Base-by-base conservation (phyloP, 2,329 filamentous ascomycete species). In the Ceratocystis cacaofunesta region DNA sequence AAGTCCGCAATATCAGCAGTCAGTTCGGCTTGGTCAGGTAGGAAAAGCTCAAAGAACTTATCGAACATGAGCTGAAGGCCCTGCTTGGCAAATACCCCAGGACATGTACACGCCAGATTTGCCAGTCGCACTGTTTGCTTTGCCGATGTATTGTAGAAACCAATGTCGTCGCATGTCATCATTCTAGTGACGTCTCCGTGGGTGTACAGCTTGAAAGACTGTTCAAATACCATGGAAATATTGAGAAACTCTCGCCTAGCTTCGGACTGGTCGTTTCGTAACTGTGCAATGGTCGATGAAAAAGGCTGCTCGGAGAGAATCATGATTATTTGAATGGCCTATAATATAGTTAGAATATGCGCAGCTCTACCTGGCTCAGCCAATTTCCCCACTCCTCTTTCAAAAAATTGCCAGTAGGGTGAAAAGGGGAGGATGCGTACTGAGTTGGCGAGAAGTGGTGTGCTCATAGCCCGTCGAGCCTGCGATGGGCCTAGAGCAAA, bases 31-130 rank as follows among this genome's bases (percentile, higher is more conserved):
- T 66, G 62, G 17, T 66, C 64, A 0, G 65, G 67, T 7, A 68
- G 75, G 15, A 80, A 79, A 0, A 78, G 75, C 62, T 76, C 74
- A 61, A 76, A 73, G 58, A 77, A 76, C 22, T 76, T 75, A 63
- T 78, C 75, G 68, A 80, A 75, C 25, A 77, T 71, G 22, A 74
- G 71, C n/a, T 79, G 73, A 48, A 82, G 78, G 61, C 66, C 66
- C 28, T 62, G 48, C 32, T 69, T 67, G 60, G 68, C 68, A 61
- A 66, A 65, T 46, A 68, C 63, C 57, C 61, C 36, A 44, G 55
- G 50, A 62, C 61, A 68, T 57, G 66, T 63, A 52, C 63, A 67
- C 2, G 66, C 64, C 36, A 68, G 43, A 30, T 67, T 67, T 12
- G 67, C 68, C 25, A 68, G 60, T 19, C 68, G 61, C 17, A 68